These are phyloP conservation scores for Gilbertella persicaria DNA, from an alignment of 371 early-diverging fungal species.

Conservation along the genomic window DNA sequence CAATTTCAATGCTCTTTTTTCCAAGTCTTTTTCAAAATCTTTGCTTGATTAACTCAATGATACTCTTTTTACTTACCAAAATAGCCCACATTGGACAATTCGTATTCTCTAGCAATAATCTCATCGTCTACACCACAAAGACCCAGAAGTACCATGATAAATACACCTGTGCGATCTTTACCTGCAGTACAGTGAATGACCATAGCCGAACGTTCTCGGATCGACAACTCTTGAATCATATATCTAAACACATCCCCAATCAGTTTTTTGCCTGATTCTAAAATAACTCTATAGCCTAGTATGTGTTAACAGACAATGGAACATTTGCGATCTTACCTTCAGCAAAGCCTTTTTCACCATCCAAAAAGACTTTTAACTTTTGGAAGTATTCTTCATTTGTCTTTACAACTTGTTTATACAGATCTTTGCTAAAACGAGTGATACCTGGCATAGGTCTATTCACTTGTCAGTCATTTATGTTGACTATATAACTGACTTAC, in stretches of 20 bases:
- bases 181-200: slow-evolving; percentile 84
- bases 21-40: slow-evolving; percentile 20
- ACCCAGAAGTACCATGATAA: slow-evolving; percentile 64
- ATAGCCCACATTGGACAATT: slow-evolving; percentile 38
- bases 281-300: slow-evolving; percentile 18
- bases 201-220: slow-evolving; percentile 37
- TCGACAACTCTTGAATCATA: slow-evolving; percentile 18
- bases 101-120: slow-evolving; percentile 75
- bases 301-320: not conserved
- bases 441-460: slow-evolving; percentile 16
- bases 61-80: slow-evolving; percentile 22
- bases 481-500: slow-evolving; percentile 21
- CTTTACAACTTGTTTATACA: slow-evolving; percentile 19
- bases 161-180: slow-evolving; percentile 86
- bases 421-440: slow-evolving; percentile 12
- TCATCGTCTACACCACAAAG: slow-evolving; percentile 73
- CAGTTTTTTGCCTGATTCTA: slow-evolving; percentile 21
- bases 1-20: slow-evolving; percentile 13
- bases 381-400: slow-evolving; percentile 7
- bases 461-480: not conserved
- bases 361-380: slow-evolving; percentile 12
- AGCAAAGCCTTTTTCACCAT: slow-evolving; percentile 28
- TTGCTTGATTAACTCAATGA: not conserved
- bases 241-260: slow-evolving; percentile 23
- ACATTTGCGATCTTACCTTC: slow-evolving; percentile 7